Percentiles rank a stretch among this genome's conserved stretches.
These are phyloP conservation scores for Hagleromyces aurorensis DNA, from an alignment of 805 yeast species.

Conservation along the genomic window DNA sequence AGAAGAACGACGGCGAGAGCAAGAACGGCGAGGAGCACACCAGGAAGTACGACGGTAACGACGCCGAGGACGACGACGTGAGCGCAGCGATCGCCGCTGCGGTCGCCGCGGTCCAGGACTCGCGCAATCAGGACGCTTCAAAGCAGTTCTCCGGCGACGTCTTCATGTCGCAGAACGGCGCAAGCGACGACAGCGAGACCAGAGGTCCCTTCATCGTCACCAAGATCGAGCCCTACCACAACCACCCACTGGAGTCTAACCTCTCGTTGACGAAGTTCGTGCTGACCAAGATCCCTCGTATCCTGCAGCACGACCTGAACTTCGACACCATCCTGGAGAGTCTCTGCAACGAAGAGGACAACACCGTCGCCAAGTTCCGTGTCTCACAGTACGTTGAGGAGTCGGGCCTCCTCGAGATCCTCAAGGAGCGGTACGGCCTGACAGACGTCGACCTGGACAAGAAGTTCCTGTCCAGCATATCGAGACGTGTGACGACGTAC, in stretches of 20 bases:
- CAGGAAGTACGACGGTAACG: conserved; percentile 12
- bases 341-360: conserved; percentile 26
- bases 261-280: conserved; percentile 26
- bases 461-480: conserved; percentile 23
- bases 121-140: conserved; percentile 7
- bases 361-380: conserved; percentile 27
- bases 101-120: conserved; percentile 28
- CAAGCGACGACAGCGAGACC: conserved; percentile 1
- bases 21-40: conserved; percentile 4
- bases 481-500: conserved; percentile 31
- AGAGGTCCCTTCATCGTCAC: conserved; percentile 31
- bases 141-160: conserved; percentile 6
- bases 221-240: conserved; percentile 30
- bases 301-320: conserved; percentile 29
- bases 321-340: conserved; percentile 28
- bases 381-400: conserved; percentile 30
- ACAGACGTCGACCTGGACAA: conserved; percentile 27
- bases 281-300: conserved; percentile 28
- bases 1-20: conserved; percentile 3
- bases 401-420: conserved; percentile 26
- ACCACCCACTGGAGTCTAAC: conserved; percentile 29
- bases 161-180: conserved; percentile 3
- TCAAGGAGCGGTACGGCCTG: conserved; percentile 26
- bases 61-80: conserved; percentile 23
- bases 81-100: conserved; percentile 32